Evolutionary conservation across 2,329 filamentous ascomycete species (phyloP).

Genomic region (Orbilia brochopaga): DNA sequence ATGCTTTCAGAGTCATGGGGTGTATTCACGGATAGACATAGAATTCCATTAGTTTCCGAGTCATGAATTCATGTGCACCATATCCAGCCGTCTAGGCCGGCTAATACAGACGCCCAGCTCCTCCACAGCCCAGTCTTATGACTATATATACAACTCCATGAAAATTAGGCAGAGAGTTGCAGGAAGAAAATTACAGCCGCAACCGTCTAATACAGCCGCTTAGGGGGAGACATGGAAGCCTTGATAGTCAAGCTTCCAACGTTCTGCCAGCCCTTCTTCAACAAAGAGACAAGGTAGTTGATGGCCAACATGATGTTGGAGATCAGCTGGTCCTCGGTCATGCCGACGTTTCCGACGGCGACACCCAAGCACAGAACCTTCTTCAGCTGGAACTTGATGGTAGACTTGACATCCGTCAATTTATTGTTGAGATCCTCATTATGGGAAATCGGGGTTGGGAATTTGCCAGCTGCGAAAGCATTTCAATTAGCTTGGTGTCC

Average conservation of each 20-base stretch:
- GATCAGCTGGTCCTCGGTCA: constrained; percentile 94
- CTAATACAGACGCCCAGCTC: background rate
- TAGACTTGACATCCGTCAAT: constrained; percentile 99
- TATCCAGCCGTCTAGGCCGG: too few species aligned
- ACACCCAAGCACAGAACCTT: constrained; percentile 99
- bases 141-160: constrained; percentile 4
- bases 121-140: constrained; percentile 12
- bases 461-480: constrained; percentile 82
- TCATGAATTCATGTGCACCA: too few species aligned
- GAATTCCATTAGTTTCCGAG: too few species aligned
- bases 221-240: constrained; percentile 98
- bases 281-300: constrained; percentile 99
- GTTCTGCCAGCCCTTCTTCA: constrained; percentile 99
- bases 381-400: constrained; percentile 99
- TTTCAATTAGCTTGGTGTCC: constrained; percentile 9
- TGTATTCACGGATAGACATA: too few species aligned
- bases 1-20: too few species aligned
- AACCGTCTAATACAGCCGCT: constrained; percentile 85
- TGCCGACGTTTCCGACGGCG: constrained; percentile 96
- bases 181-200: too few species aligned
- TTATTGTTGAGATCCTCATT: constrained; percentile 89
- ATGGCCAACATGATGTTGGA: constrained; percentile 99
- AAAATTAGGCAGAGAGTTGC: background rate
- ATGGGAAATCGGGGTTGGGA: constrained; percentile 98
- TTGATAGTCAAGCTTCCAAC: constrained; percentile 99